Percentiles rank a stretch among this genome's conserved stretches.
Evolutionary conservation across 495 filamentous ascomycete genomes (phyloP).

Genomic region (Pyrenula aspistea): DNA sequence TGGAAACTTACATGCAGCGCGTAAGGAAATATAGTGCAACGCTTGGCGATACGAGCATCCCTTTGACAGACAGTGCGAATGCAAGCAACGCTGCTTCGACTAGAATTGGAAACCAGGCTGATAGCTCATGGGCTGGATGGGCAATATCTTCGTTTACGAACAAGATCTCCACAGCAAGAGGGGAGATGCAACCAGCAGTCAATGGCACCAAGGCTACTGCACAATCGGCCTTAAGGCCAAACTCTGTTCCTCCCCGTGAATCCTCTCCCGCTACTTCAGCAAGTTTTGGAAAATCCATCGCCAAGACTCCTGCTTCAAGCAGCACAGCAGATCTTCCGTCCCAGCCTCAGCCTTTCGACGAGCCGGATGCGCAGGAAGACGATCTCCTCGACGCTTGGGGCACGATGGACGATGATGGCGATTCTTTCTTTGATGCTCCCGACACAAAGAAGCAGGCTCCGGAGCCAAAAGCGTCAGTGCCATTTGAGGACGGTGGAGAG

Average conservation of each 20-base stretch:
- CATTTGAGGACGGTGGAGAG: constrained; percentile 72
- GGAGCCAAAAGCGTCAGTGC: constrained; percentile 19
- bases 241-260: constrained; percentile 10
- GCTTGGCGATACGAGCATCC: constrained; percentile 71
- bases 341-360: constrained; percentile 29
- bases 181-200: constrained; percentile 60
- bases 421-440: constrained; percentile 34
- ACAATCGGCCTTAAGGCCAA: background rate
- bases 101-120: constrained; percentile 65
- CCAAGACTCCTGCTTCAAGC: constrained; percentile 24
- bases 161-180: constrained; percentile 70
- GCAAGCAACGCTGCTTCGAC: constrained; percentile 33
- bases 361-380: constrained; percentile 38
- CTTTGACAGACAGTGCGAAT: constrained; percentile 29
- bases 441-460: constrained; percentile 22
- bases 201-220: constrained; percentile 16
- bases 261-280: constrained; percentile 29
- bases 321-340: constrained; percentile 27
- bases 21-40: constrained; percentile 62
- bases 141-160: constrained; percentile 98
- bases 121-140: constrained; percentile 86
- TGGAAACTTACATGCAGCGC: constrained; percentile 79
- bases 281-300: constrained; percentile 40
- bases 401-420: constrained; percentile 44
- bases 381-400: constrained; percentile 59